phyloP scores from a whole-genome alignment of 106 monocot species.

The Dendrobium nobile region DNA sequence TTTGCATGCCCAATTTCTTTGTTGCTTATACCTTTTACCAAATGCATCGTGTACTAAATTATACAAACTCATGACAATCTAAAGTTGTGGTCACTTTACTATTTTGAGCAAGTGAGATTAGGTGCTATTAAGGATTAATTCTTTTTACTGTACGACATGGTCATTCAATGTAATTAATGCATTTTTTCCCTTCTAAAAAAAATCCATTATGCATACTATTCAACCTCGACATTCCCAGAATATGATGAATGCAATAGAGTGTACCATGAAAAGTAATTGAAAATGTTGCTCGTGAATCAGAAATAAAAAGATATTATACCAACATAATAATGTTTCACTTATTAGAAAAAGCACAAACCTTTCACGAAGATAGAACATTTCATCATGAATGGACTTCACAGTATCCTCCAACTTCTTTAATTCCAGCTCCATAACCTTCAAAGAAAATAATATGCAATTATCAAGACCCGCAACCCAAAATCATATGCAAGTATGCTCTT shows the following conservation, averaged over 20 bases:
- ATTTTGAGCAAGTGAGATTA: neutral
- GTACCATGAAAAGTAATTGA: neutral
- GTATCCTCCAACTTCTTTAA: constrained; percentile 83
- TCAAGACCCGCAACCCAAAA: neutral
- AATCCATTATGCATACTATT: neutral
- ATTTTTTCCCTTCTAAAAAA: neutral
- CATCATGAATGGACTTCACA: constrained; percentile 76
- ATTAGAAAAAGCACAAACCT: constrained; percentile 31
- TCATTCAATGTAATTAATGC: too few relatives aligned
- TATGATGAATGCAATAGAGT: neutral
- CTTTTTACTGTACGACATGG: neutral
- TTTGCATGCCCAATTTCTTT: neutral
- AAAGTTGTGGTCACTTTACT: neutral
- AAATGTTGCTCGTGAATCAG: neutral
- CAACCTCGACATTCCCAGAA: neutral
- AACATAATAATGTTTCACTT: neutral
- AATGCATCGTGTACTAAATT: neutral
- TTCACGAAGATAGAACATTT: constrained; percentile 91
- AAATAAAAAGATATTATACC: neutral
- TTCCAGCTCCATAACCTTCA: constrained; percentile 78
- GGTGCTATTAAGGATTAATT: neutral
- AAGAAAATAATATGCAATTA: neutral
- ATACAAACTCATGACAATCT: neutral
- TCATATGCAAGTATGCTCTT: neutral
- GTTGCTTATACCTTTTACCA: neutral